These are phyloP conservation scores for Triticum monococcum DNA, from an alignment of 176 grass and related monocot genomes.

Conservation along the genomic window DNA sequence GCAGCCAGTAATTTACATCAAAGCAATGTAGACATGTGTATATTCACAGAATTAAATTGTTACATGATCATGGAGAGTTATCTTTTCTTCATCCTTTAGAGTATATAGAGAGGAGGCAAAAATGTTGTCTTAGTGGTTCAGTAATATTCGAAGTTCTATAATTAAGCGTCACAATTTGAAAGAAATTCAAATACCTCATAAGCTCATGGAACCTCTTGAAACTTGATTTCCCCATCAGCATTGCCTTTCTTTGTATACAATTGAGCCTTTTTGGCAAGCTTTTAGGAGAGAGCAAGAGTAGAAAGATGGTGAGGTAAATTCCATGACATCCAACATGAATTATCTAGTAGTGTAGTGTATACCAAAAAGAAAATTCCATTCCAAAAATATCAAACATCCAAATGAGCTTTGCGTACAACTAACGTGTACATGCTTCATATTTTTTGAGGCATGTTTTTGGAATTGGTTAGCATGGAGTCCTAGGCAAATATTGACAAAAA, in stretches of 20 bases:
- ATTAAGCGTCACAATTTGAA: not conserved
- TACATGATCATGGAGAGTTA: conserved; percentile 90
- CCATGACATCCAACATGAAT: not conserved
- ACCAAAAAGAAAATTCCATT: not conserved
- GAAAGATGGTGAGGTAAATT: not conserved
- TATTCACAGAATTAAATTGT: not conserved
- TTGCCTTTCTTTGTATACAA: conserved; percentile 92
- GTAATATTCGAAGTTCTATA: not conserved
- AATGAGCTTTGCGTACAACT: not conserved
- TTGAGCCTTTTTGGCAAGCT: conserved; percentile 96
- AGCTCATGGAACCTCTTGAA: conserved; percentile 55
- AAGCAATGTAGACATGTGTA: not conserved
- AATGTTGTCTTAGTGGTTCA: not conserved
- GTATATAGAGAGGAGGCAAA: conserved; percentile 48
- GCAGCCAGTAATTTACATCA: not conserved
- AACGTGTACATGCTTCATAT: not conserved
- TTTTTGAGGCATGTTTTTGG: not conserved
- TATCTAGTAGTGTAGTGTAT: not conserved
- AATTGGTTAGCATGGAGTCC: not conserved
- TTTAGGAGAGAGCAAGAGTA: conserved; percentile 13
- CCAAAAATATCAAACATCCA: conserved; percentile 6
- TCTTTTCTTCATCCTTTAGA: conserved; percentile 89
- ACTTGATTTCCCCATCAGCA: conserved; percentile 81
- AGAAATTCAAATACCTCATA: conserved; percentile 62
- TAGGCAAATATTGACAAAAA: not conserved